Conservation (phyloP, 345 rosid species). For the Eucalyptus leucophloia region DNA sequence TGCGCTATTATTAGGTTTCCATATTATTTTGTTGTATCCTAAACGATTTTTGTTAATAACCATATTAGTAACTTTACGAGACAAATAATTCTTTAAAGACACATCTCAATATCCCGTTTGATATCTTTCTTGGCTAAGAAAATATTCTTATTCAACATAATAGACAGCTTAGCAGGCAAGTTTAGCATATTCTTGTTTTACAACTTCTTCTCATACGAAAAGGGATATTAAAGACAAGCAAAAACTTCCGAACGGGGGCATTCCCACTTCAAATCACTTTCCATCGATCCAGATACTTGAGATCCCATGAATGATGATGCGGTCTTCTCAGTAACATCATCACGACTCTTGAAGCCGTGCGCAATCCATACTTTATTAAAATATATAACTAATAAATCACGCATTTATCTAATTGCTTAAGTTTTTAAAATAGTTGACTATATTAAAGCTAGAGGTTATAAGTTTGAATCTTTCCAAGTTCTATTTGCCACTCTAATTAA, state of each 20-base stretch:
- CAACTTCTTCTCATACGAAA: background rate
- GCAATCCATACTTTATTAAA: background rate
- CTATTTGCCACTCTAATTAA: too few species aligned
- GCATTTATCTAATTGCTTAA: too few species aligned
- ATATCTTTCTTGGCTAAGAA: background rate
- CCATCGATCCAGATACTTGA: background rate
- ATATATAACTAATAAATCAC: too few species aligned
- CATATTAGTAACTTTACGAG: too few species aligned
- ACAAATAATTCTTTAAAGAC: background rate
- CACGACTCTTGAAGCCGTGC: background rate
- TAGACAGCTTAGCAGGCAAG: background rate
- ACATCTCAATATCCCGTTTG: background rate
- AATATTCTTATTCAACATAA: background rate
- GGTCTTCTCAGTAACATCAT: background rate
- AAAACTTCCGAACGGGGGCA: background rate
- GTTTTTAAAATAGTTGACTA: rapidly evolving
- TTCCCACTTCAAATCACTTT: background rate
- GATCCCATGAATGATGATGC: background rate
- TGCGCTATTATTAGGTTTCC: background rate
- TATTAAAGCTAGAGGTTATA: too few species aligned
- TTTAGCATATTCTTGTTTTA: background rate
- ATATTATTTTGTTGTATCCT: too few species aligned
- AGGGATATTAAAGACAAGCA: background rate
- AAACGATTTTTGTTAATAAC: too few species aligned
- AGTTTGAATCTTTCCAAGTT: too few species aligned